Percentiles rank a stretch among this genome's conserved stretches.
Evolutionary conservation across 345 rosid genomes (phyloP).

Genomic region (Euphorbia tirucalli): DNA sequence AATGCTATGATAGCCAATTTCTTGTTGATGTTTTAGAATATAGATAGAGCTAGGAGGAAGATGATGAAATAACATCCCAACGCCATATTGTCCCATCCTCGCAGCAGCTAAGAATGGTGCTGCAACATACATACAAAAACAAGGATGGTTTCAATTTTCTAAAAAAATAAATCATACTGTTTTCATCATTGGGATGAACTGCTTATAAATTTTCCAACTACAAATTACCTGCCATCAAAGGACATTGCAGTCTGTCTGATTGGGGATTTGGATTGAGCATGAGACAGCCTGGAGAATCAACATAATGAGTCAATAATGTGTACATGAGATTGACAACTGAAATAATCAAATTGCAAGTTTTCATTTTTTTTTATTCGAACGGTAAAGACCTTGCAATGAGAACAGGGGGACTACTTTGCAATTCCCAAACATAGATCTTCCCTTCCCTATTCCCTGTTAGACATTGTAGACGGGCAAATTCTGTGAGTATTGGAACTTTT

Average conservation of each 20-base stretch:
- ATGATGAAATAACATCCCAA: slow-evolving; percentile 60
- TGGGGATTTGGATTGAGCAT: slow-evolving; percentile 68
- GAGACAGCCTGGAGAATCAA: slow-evolving; percentile 54
- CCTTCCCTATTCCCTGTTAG: slow-evolving; percentile 90
- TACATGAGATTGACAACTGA: too few relatives aligned
- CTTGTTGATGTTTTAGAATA: too few relatives aligned
- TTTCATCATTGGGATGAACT: too few relatives aligned
- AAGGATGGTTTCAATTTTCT: slow-evolving; percentile 1
- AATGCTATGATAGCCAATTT: too few relatives aligned
- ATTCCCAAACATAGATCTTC: slow-evolving; percentile 92
- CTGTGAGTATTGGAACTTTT: too few relatives aligned
- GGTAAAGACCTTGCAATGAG: slow-evolving; percentile 59
- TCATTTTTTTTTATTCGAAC: neutral
- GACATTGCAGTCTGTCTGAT: slow-evolving; percentile 98
- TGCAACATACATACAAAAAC: slow-evolving; percentile 35
- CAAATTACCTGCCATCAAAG: slow-evolving; percentile 68
- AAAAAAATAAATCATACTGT: neutral
- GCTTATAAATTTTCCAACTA: neutral
- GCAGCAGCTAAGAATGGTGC: slow-evolving; percentile 88
- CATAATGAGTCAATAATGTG: neutral
- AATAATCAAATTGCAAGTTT: neutral
- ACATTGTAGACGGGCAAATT: neutral
- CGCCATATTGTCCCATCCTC: slow-evolving; percentile 98
- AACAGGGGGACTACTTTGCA: slow-evolving; percentile 91
- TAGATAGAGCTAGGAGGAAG: slow-evolving; percentile 23